Evolutionary conservation across 306 rosid genomes (phyloP), one percentile per base, ranked within the genome.

Genomic region (Abrus precatorius): DNA sequence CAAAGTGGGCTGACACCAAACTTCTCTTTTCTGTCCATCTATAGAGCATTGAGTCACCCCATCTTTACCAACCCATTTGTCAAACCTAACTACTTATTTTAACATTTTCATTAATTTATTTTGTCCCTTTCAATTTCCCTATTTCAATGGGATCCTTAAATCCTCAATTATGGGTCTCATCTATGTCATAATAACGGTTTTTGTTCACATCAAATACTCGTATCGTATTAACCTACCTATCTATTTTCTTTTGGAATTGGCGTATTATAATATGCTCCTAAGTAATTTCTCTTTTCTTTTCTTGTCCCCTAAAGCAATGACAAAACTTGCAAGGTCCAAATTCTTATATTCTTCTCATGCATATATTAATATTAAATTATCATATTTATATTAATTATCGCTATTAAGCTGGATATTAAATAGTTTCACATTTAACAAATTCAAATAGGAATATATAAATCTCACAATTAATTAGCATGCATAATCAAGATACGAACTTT

Each of bases 1-100:
- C 76, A 48, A 44, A 65, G 88, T 81, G 80, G 76, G 5, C 38
- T 38, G 40, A 28, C 75, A 83, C 75, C 82, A 67, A 48, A 4
- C 64, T 36, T n/a, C n/a, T 27, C 52, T 5, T 47, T 20, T 82
- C 14, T 20, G 7, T 69, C 53, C 44, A 9, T 59, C 64, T 28
- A 2, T 56, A n/a, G 5, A 43, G 9, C 48, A 82, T 56, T 65
- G 2, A 72, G 7, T 43, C 79, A 20, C 48, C n/a, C 30, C 28
- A 71, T 62, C 29, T 62, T 65, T 64, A 73, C 68, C 60, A 54
- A 45, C 70, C 50, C 61, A 78, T 78, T 56, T 57, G 14, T 68
- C 82, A 55, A 43, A 33, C 7, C 10, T 41, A 66, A 34, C 47
- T 14, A 56, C 6, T 47, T 12, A 43, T 20, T 55, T 6, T 33